Percentiles rank a stretch among this genome's conserved stretches.
Conservation (phyloP, 768 basidiomycete species). For the Russula sp. region DNA sequence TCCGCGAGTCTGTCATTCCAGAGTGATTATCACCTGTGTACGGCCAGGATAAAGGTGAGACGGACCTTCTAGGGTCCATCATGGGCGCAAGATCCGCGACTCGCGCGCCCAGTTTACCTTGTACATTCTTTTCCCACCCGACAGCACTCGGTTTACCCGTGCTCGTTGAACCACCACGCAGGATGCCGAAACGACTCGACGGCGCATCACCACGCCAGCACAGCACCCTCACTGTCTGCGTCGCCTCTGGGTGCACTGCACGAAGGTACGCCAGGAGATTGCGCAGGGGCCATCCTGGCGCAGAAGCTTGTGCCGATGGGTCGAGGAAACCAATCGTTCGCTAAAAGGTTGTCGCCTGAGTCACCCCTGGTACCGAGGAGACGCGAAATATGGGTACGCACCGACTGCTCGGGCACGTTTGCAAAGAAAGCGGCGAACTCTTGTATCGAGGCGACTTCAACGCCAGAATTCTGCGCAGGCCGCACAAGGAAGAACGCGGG, state of each 20-base stretch:
- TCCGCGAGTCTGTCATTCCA: slow-evolving; percentile 61
- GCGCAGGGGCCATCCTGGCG: slow-evolving; percentile 83
- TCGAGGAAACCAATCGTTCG: slow-evolving; percentile 41
- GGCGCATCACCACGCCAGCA: slow-evolving; percentile 62
- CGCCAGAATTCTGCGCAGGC: slow-evolving; percentile 26
- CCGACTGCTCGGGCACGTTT: slow-evolving; percentile 34
- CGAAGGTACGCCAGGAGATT: slow-evolving; percentile 83
- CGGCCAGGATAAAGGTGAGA: neutral
- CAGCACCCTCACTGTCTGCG: slow-evolving; percentile 52
- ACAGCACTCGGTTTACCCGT: slow-evolving; percentile 54
- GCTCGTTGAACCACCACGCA: slow-evolving; percentile 31
- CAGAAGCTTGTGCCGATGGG: slow-evolving; percentile 58
- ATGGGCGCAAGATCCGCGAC: slow-evolving; percentile 88
- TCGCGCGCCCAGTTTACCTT: slow-evolving; percentile 81
- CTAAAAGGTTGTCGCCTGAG: slow-evolving; percentile 12
- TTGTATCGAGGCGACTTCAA: slow-evolving; percentile 47
- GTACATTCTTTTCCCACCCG: slow-evolving; percentile 93
- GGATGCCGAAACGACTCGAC: slow-evolving; percentile 57
- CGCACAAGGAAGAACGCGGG: slow-evolving; percentile 60
- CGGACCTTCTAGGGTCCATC: slow-evolving; percentile 87
- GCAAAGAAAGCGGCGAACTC: slow-evolving; percentile 53
- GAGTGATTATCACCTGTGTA: neutral
- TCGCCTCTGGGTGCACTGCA: slow-evolving; percentile 44
- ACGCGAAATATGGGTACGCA: slow-evolving; percentile 29
- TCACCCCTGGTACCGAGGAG: neutral